These are phyloP conservation scores for Penicillium robsamsonii DNA, from an alignment of 495 filamentous ascomycete genomes.

Conservation along the genomic window DNA sequence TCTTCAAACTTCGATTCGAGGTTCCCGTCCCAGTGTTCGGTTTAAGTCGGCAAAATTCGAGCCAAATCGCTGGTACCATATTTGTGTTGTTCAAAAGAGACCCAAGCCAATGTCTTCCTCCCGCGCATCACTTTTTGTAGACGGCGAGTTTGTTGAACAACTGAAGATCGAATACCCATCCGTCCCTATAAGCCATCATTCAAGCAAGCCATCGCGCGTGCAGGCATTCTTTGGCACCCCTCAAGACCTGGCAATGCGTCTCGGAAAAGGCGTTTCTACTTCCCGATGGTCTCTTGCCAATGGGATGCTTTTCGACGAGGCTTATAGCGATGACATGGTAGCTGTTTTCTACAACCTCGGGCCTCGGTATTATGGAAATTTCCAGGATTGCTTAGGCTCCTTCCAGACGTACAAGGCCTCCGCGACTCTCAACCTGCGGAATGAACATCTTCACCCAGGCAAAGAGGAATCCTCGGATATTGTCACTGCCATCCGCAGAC, in stretches of 20 bases:
- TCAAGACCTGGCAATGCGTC: conserved; percentile 77
- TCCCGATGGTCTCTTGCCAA: conserved; percentile 87
- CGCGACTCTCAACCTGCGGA: conserved; percentile 81
- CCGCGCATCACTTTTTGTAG: conserved; percentile 83
- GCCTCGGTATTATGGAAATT: conserved; percentile 88
- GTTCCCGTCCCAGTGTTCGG: conserved; percentile 80
- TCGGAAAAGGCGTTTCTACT: conserved; percentile 71
- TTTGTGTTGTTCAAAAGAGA: conserved; percentile 78
- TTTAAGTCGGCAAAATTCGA: conserved; percentile 82
- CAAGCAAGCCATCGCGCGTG: conserved; percentile 59
- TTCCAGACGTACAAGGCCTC: conserved; percentile 98
- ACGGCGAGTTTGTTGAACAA: conserved; percentile 92
- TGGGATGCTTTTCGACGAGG: conserved; percentile 83
- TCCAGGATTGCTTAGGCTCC: conserved; percentile 91
- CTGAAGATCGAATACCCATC: conserved; percentile 83
- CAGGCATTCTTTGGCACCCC: conserved; percentile 95
- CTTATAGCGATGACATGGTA: conserved; percentile 86
- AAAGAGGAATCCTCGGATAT: conserved; percentile 94
- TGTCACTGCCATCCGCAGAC: conserved; percentile 76
- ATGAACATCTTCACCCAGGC: conserved; percentile 86
- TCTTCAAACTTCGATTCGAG: conserved; percentile 89
- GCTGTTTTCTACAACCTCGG: conserved; percentile 88
- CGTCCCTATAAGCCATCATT: conserved; percentile 52
- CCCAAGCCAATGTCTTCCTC: conserved; percentile 72
- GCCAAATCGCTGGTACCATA: conserved; percentile 82